These are phyloP conservation scores for Xylaria nigripes DNA, from an alignment of 495 filamentous ascomycete species.

Conservation along the genomic window DNA sequence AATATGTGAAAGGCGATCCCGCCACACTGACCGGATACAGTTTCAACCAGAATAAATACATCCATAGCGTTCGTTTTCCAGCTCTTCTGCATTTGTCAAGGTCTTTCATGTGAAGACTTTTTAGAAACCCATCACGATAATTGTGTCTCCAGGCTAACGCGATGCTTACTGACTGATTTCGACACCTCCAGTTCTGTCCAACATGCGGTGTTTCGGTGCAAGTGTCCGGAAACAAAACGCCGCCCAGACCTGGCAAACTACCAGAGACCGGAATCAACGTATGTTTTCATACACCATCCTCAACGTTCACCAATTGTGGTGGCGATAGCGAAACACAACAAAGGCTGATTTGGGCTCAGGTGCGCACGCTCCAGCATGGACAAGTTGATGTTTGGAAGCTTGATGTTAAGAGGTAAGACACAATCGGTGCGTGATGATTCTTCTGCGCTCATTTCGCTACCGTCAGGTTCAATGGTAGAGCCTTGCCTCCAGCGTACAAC, in stretches of 20 bases:
- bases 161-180: slow-evolving; percentile 4
- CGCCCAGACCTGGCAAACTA: slow-evolving; percentile 15
- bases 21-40: slow-evolving; percentile 29
- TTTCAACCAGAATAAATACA: slow-evolving; percentile 22
- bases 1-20: slow-evolving; percentile 33
- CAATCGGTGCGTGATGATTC: neutral
- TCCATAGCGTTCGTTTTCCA: slow-evolving; percentile 30
- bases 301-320: neutral
- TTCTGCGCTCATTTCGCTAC: neutral
- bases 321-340: neutral
- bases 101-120: neutral
- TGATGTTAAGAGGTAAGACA: slow-evolving; percentile 21
- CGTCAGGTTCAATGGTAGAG: slow-evolving; percentile 31
- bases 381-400: slow-evolving; percentile 35
- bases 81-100: neutral
- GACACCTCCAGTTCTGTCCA: slow-evolving; percentile 32
- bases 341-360: slow-evolving; percentile 14
- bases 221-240: slow-evolving; percentile 7
- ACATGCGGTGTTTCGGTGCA: slow-evolving; percentile 32
- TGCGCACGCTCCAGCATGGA: slow-evolving; percentile 22
- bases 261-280: slow-evolving; percentile 21
- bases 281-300: neutral
- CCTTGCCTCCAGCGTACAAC: slow-evolving; percentile 22
- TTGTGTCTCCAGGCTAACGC: neutral
- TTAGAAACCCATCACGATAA: neutral